Percentiles rank a stretch among this genome's conserved stretches.
Evolutionary conservation across 768 basidiomycete genomes (phyloP).

Genomic region (Leccinum variicolor): DNA sequence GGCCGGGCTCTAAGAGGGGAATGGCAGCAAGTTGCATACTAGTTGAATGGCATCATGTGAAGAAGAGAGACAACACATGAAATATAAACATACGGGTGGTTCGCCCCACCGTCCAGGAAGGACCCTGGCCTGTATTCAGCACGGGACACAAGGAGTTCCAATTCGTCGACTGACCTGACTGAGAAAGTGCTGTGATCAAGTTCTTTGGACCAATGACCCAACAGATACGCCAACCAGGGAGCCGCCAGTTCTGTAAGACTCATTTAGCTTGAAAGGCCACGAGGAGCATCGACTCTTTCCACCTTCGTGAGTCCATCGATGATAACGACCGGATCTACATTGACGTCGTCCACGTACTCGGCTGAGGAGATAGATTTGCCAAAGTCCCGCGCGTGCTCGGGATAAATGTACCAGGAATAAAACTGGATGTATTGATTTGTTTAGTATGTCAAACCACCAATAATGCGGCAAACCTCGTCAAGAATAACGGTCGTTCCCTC

Average conservation of each 20-base stretch:
- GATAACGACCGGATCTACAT: slow-evolving; percentile 78
- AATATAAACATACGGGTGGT: slow-evolving; percentile 68
- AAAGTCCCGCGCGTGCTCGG: slow-evolving; percentile 66
- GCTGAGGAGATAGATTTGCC: slow-evolving; percentile 74
- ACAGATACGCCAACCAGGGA: slow-evolving; percentile 93
- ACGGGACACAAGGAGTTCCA: neutral
- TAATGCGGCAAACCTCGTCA: slow-evolving; percentile 58
- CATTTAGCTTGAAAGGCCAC: slow-evolving; percentile 33
- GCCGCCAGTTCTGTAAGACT: slow-evolving; percentile 77
- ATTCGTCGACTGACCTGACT: slow-evolving; percentile 41
- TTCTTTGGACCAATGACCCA: slow-evolving; percentile 90
- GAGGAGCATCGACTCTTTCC: neutral
- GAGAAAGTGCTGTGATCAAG: slow-evolving; percentile 85
- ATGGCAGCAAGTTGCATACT: slow-evolving; percentile 89
- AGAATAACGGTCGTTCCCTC: slow-evolving; percentile 83
- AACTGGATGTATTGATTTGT: neutral
- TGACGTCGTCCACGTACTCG: slow-evolving; percentile 81
- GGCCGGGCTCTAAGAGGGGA: slow-evolving; percentile 69
- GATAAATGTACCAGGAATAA: slow-evolving; percentile 92
- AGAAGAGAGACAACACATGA: neutral
- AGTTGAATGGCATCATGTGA: neutral
- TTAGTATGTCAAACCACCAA: neutral
- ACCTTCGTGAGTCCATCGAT: slow-evolving; percentile 94
- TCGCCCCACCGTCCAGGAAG: slow-evolving; percentile 93
- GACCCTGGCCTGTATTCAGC: slow-evolving; percentile 39